phyloP scores from a whole-genome alignment of 192 early-diverging fungal species.

The Haplosporangium gracile region DNA sequence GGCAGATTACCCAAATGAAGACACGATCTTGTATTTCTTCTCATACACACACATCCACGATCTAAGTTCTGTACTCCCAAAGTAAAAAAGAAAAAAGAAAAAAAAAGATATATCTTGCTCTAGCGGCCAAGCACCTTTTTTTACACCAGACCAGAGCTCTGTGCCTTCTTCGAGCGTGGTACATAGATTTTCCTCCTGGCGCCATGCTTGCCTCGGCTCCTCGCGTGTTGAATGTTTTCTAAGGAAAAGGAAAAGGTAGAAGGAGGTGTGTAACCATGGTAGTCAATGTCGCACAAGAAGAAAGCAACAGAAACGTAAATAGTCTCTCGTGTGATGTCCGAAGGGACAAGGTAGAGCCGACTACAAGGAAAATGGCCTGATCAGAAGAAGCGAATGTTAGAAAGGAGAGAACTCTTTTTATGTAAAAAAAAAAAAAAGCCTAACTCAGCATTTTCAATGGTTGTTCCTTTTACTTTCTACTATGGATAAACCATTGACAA shows the following conservation, averaged over 20 bases:
- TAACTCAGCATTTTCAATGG: too few species aligned
- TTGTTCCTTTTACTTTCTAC: too few species aligned
- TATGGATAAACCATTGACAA: not conserved
- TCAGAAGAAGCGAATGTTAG: not conserved
- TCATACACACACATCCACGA: not conserved
- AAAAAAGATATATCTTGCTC: not conserved
- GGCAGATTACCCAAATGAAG: not conserved
- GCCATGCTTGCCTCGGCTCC: not conserved
- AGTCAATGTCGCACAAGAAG: not conserved
- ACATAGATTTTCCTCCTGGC: not conserved
- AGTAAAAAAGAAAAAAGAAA: too few species aligned
- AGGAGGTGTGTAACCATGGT: not conserved
- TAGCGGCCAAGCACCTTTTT: not conserved
- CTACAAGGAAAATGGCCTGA: not conserved
- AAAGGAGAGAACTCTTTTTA: not conserved
- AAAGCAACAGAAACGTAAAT: not conserved
- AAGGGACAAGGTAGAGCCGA: not conserved
- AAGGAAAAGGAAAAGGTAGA: not conserved
- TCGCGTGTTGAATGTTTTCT: not conserved
- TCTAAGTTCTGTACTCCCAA: not conserved
- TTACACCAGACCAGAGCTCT: not conserved
- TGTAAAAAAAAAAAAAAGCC: too few species aligned
- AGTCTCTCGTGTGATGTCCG: not conserved
- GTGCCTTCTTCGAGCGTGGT: not conserved
- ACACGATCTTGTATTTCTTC: not conserved